Conservation (phyloP, 768 basidiomycete genomes). For the Russula lepida region DNA sequence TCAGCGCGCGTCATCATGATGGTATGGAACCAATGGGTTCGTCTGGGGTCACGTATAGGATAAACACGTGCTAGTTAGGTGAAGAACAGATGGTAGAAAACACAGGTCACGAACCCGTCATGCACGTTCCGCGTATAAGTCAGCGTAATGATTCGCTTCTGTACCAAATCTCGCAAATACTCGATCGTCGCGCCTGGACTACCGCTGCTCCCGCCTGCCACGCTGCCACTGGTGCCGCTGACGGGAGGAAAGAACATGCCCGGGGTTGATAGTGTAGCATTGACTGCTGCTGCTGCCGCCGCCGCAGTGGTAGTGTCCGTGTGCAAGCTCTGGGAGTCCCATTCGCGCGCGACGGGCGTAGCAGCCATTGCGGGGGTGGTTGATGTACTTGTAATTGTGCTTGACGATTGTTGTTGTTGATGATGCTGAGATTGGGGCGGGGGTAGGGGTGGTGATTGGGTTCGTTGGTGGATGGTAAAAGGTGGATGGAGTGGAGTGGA, state of each 20-base stretch:
- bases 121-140: conserved; percentile 81
- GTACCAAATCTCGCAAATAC: conserved; percentile 67
- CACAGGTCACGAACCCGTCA: conserved; percentile 56
- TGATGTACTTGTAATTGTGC: not conserved
- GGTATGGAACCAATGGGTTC: conserved; percentile 84
- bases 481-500: conserved; percentile 23
- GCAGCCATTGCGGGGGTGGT: not conserved
- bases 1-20: conserved; percentile 69
- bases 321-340: conserved; percentile 64
- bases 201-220: conserved; percentile 13
- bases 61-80: not conserved
- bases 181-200: conserved; percentile 60
- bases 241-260: not conserved
- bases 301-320: conserved; percentile 28
- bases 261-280: not conserved
- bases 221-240: not conserved
- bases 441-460: conserved; percentile 16
- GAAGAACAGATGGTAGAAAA: not conserved
- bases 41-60: conserved; percentile 34
- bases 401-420: not conserved
- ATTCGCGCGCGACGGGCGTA: conserved; percentile 39
- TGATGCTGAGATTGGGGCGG: not conserved
- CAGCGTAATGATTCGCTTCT: conserved; percentile 77
- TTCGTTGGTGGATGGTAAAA: conserved; percentile 1
- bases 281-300: not conserved